Evolutionary conservation across 2,329 filamentous ascomycete genomes (phyloP).

Genomic region (Chaetomium strumarium): DNA sequence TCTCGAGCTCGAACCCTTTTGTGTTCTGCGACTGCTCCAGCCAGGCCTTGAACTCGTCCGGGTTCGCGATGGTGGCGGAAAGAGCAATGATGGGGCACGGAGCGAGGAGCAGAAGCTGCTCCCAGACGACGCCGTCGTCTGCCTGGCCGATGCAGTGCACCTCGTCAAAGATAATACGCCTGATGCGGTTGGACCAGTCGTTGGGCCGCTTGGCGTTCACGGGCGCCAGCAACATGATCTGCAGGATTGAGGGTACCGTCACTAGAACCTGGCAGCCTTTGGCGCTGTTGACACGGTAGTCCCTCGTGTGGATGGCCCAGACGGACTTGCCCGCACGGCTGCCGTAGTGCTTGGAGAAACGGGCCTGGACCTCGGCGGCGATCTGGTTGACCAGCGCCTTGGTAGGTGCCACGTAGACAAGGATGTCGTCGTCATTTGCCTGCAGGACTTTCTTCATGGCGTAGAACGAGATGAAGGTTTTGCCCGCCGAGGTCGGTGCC

Average conservation of each 20-base stretch:
- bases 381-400: constrained; percentile 2
- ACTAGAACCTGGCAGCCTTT: neutral
- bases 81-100: neutral
- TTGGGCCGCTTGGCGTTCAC: neutral
- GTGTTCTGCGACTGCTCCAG: neutral
- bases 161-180: neutral
- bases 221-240: neutral
- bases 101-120: neutral
- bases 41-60: neutral
- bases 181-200: neutral
- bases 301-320: neutral
- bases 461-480: constrained; percentile 1
- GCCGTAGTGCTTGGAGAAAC: neutral
- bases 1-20: constrained; percentile 1
- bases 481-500: neutral
- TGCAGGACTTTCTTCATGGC: constrained; percentile 1
- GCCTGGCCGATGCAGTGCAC: neutral
- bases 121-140: neutral
- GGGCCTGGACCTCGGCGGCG: neutral
- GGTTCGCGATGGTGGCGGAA: neutral
- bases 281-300: neutral
- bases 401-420: neutral
- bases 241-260: neutral
- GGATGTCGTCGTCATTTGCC: neutral
- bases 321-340: neutral